Conservation (phyloP, 257 asterid species). For the Avicennia marina region DNA sequence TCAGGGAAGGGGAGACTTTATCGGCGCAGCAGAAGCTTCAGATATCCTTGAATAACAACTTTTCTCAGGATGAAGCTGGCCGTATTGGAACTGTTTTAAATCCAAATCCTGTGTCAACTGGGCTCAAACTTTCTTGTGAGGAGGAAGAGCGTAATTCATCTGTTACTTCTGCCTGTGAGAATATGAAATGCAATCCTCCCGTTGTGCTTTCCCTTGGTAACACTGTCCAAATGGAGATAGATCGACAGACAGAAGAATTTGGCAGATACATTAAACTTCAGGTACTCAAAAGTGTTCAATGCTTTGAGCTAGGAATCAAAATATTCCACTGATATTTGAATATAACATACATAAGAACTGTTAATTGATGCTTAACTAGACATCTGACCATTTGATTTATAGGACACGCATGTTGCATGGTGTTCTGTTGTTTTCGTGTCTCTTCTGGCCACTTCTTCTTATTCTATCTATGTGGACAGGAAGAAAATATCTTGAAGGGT, state of each 20-base stretch:
- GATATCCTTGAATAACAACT: conserved; percentile 40
- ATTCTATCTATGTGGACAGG: conserved; percentile 31
- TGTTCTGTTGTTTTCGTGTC: too few species aligned
- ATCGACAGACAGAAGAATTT: conserved; percentile 53
- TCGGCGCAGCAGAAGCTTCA: conserved; percentile 49
- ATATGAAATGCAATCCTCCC: conserved; percentile 26
- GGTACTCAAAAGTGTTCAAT: conserved; percentile 28
- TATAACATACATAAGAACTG: too few species aligned
- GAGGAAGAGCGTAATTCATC: conserved; percentile 56
- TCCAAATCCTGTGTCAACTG: conserved; percentile 59
- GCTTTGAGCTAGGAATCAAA: background rate
- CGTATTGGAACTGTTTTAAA: conserved; percentile 41
- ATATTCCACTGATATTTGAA: background rate
- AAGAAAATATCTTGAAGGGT: conserved; percentile 51
- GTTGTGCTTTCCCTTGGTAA: conserved; percentile 29
- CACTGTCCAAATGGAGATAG: conserved; percentile 44
- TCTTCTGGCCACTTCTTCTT: background rate
- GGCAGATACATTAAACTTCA: conserved; percentile 49
- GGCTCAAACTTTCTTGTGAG: conserved; percentile 57
- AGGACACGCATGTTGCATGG: background rate
- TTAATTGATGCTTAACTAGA: too few species aligned
- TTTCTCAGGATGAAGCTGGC: conserved; percentile 32
- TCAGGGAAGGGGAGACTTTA: conserved; percentile 36
- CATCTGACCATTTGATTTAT: too few species aligned
- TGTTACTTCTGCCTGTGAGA: conserved; percentile 41